Evolutionary conservation across 495 filamentous ascomycete species (phyloP).

Genomic region (Penicillium riverlandense): DNA sequence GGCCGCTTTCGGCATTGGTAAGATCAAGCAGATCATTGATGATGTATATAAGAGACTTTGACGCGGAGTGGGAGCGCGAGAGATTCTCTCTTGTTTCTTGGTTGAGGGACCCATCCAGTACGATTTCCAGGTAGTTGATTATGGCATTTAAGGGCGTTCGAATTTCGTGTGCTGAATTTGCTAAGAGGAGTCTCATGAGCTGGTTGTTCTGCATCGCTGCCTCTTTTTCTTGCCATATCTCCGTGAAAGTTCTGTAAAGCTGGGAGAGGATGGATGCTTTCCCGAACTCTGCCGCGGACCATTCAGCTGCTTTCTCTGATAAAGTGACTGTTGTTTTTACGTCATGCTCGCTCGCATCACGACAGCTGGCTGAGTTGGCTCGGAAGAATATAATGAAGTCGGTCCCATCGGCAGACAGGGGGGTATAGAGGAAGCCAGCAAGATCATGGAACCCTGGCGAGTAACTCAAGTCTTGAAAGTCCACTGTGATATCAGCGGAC

Average conservation of each 20-base stretch:
- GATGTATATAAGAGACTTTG: constrained; percentile 84
- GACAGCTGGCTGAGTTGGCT: constrained; percentile 4
- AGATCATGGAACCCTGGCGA: constrained; percentile 67
- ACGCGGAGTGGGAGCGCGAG: constrained; percentile 79
- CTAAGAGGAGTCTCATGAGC: constrained; percentile 66
- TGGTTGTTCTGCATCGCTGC: constrained; percentile 71
- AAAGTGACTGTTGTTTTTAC: not conserved
- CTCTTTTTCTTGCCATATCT: constrained; percentile 87
- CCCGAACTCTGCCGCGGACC: constrained; percentile 51
- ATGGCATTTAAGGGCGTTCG: constrained; percentile 88
- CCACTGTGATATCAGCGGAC: constrained; percentile 61
- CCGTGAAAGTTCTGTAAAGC: constrained; percentile 79
- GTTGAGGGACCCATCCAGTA: constrained; percentile 71
- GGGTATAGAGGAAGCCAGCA: constrained; percentile 71
- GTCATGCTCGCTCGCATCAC: not conserved
- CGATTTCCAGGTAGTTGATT: constrained; percentile 91
- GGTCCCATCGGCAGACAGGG: constrained; percentile 59
- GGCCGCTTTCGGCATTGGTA: constrained; percentile 78
- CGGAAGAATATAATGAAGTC: constrained; percentile 89
- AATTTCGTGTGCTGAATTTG: constrained; percentile 88
- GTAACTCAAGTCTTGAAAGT: constrained; percentile 78
- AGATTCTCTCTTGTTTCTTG: constrained; percentile 79
- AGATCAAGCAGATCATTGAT: constrained; percentile 90
- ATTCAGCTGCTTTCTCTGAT: constrained; percentile 6
- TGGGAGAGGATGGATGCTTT: constrained; percentile 80